Evolutionary conservation across 495 filamentous ascomycete species (phyloP).

Genomic region (Aspergillus leporis): DNA sequence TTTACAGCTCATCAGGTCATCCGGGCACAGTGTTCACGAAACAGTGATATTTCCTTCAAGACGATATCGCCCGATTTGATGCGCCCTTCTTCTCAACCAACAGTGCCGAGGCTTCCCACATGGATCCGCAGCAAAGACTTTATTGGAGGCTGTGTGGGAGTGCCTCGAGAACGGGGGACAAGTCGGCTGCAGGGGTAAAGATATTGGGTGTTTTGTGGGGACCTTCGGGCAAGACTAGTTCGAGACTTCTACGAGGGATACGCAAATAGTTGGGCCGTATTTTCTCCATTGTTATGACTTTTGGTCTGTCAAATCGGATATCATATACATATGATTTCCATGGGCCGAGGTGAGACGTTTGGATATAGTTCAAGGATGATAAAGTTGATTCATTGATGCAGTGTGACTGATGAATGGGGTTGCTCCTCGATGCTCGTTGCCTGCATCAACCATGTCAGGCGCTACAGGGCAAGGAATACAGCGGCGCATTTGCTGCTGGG

Average conservation of each 20-base stretch:
- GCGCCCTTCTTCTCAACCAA: constrained; percentile 12
- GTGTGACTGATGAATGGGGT: constrained; percentile 2
- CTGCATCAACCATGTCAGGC: constrained; percentile 1
- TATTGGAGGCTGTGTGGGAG: constrained; percentile 28
- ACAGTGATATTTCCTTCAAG: constrained; percentile 5
- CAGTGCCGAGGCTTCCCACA: not conserved
- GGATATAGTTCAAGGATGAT: not conserved
- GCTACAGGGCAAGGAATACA: not conserved
- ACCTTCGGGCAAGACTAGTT: not conserved
- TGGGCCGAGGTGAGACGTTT: not conserved
- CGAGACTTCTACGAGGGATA: not conserved
- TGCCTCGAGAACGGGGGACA: constrained; percentile 19
- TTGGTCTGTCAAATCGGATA: not conserved
- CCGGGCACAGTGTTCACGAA: constrained; percentile 22
- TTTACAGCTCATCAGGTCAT: constrained; percentile 28
- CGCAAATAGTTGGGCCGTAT: not conserved
- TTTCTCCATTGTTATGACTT: not conserved
- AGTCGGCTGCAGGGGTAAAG: not conserved
- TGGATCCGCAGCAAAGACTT: constrained; percentile 27
- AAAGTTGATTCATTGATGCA: not conserved
- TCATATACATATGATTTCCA: constrained; percentile 1
- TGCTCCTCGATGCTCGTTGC: constrained; percentile 3
- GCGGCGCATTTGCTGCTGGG: not conserved
- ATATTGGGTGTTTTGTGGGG: constrained; percentile 8
- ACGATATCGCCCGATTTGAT: constrained; percentile 4